Evolutionary conservation across 2,329 filamentous ascomycete species (phyloP).

Genomic region (Ascochyta viciae-villosae): DNA sequence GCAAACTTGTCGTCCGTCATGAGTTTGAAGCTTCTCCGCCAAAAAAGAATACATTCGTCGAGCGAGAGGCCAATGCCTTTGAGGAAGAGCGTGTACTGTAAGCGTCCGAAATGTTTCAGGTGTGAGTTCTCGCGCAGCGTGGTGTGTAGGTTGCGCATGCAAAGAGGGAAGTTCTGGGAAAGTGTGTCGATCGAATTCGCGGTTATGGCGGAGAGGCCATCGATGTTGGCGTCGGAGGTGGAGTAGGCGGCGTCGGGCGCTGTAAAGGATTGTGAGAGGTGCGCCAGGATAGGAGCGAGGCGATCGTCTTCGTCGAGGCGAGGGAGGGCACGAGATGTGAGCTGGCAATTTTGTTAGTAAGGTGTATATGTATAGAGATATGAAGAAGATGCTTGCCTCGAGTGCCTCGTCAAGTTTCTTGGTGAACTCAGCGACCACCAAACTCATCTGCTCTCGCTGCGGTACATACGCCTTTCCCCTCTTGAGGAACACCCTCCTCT

Average conservation of each 20-base stretch:
- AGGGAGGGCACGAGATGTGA: slow-evolving; percentile 89
- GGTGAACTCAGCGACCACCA: slow-evolving; percentile 89
- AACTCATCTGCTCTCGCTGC: slow-evolving; percentile 81
- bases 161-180: slow-evolving; percentile 83
- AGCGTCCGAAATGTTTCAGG: slow-evolving; percentile 88
- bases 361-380: neutral
- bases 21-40: slow-evolving; percentile 84
- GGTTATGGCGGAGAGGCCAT: slow-evolving; percentile 71
- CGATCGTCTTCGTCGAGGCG: slow-evolving; percentile 96
- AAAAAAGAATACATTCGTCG: slow-evolving; percentile 92
- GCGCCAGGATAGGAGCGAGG: slow-evolving; percentile 74
- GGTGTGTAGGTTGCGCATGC: slow-evolving; percentile 91
- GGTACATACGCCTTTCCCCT: slow-evolving; percentile 92
- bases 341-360: slow-evolving; percentile 53
- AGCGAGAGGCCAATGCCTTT: slow-evolving; percentile 92
- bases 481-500: slow-evolving; percentile 76
- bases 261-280: slow-evolving; percentile 95
- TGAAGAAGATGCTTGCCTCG: slow-evolving; percentile 65
- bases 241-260: slow-evolving; percentile 86
- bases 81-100: slow-evolving; percentile 95
- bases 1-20: slow-evolving; percentile 95
- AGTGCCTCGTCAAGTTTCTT: slow-evolving; percentile 79
- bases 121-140: slow-evolving; percentile 87
- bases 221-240: slow-evolving; percentile 74
- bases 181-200: slow-evolving; percentile 73